A percentile compares a stretch with the other conserved stretches of the same genome.
Conservation (phyloP, 2,329 filamentous ascomycete genomes). For the Lachnellula suecica region DNA sequence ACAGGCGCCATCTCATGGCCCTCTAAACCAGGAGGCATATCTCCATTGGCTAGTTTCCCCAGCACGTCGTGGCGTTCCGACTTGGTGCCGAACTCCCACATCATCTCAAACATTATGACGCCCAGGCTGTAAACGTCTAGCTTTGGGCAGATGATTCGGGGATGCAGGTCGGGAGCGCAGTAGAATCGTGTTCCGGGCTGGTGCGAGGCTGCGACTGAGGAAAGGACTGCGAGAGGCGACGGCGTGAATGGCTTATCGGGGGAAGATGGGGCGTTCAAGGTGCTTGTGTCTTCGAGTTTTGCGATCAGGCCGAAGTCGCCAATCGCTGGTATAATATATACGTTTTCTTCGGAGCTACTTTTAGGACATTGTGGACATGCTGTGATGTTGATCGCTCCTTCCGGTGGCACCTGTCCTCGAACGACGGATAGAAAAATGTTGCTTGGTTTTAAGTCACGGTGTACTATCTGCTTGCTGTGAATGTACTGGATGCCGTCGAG, state of each 20-base stretch:
- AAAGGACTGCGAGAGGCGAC: conserved; percentile 12
- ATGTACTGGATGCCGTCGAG: conserved; percentile 65
- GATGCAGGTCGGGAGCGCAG: conserved; percentile 36
- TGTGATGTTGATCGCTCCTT: conserved; percentile 46
- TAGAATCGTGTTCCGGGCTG: conserved; percentile 64
- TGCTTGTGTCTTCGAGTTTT: conserved; percentile 33
- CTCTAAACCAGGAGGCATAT: conserved; percentile 21
- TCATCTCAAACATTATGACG: conserved; percentile 60
- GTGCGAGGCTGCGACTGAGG: conserved; percentile 22
- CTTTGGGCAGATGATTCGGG: conserved; percentile 3
- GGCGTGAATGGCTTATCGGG: conserved; percentile 1
- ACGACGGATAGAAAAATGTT: conserved; percentile 64
- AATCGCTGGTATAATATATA: conserved; percentile 58
- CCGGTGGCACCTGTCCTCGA: conserved; percentile 31
- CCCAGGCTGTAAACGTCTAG: conserved; percentile 58
- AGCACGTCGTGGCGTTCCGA: conserved; percentile 46
- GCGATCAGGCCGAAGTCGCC: conserved; percentile 68
- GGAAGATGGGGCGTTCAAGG: neutral
- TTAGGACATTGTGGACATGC: conserved; percentile 38
- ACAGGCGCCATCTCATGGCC: conserved; percentile 23
- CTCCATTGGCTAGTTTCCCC: conserved; percentile 33
- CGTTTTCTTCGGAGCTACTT: conserved; percentile 21
- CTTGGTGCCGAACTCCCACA: conserved; percentile 52
- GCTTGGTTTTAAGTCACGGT: conserved; percentile 67
- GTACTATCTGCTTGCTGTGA: conserved; percentile 58